Evolutionary conservation across 148 eudicot species (phyloP).

Genomic region (Simmondsia chinensis): DNA sequence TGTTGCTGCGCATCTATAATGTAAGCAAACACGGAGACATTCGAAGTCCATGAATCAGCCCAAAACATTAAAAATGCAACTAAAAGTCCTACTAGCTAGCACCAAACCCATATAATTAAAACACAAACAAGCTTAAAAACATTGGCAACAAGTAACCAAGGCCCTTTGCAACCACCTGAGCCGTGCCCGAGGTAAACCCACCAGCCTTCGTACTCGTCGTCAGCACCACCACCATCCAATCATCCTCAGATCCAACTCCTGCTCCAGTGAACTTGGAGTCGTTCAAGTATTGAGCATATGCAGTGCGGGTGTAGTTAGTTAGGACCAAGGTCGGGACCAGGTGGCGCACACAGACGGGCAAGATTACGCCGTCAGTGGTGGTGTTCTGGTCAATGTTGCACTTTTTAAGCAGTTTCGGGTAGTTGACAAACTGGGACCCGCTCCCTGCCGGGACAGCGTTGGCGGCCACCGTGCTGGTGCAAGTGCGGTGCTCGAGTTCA

Average conservation of each 20-base stretch:
- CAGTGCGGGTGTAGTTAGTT: constrained; percentile 63
- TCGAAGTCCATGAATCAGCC: no score
- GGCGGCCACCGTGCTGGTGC: constrained; percentile 19
- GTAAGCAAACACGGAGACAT: no score
- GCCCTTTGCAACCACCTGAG: constrained; percentile 7
- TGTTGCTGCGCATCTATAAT: no score
- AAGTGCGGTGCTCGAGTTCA: constrained; percentile 26
- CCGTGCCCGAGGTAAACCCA: constrained; percentile 32
- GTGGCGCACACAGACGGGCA: constrained; percentile 61
- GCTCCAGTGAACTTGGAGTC: constrained; percentile 49
- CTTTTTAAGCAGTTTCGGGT: constrained; percentile 38
- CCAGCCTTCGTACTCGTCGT: constrained; percentile 37
- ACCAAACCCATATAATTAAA: neutral
- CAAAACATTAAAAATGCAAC: no score
- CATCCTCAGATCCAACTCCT: constrained; percentile 61
- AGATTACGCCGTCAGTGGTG: constrained; percentile 42
- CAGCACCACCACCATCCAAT: constrained; percentile 72
- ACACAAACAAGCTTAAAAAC: constrained; percentile 10
- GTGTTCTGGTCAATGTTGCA: constrained; percentile 42
- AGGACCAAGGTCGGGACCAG: constrained; percentile 49
- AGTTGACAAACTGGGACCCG: constrained; percentile 24
- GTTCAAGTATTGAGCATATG: constrained; percentile 29
- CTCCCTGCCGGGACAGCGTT: constrained; percentile 17
- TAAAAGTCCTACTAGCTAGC: no score
- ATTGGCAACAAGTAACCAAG: constrained; percentile 2